phyloP scores from a whole-genome alignment of 768 basidiomycete genomes.

The Amanita exitialis region DNA sequence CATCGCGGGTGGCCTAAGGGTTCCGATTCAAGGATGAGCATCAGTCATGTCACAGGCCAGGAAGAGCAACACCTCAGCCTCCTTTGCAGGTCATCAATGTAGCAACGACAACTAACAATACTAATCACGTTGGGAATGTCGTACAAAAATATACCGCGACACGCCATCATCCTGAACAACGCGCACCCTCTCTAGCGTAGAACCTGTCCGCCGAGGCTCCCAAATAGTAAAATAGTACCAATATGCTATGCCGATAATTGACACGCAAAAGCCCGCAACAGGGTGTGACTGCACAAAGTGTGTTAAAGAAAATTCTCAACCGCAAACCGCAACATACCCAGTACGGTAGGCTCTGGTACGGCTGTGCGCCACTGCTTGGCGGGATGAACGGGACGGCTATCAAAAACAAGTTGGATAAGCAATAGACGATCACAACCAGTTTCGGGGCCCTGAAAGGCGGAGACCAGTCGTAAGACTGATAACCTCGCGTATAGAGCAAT shows the following conservation, averaged over 20 bases:
- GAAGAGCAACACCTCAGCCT: no score
- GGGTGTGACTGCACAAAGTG: slow-evolving; percentile 32
- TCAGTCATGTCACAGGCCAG: no score
- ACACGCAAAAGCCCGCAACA: slow-evolving; percentile 34
- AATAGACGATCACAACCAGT: slow-evolving; percentile 40
- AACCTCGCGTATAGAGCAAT: slow-evolving; percentile 41
- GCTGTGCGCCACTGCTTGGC: slow-evolving; percentile 36
- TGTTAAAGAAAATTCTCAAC: background rate
- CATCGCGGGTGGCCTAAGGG: no score
- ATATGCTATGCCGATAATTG: slow-evolving; percentile 39
- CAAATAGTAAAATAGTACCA: slow-evolving; percentile 46
- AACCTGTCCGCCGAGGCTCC: slow-evolving; percentile 38
- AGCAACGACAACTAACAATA: background rate
- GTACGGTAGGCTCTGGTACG: slow-evolving; percentile 55
- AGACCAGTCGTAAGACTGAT: slow-evolving; percentile 39
- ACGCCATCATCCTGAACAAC: background rate
- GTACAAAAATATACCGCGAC: background rate
- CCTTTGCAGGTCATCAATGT: no score
- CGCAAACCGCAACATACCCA: slow-evolving; percentile 35
- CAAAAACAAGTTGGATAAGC: slow-evolving; percentile 57
- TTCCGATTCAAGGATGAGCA: no score
- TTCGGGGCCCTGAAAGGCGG: slow-evolving; percentile 57
- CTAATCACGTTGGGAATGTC: background rate
- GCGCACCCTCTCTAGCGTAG: slow-evolving; percentile 33
- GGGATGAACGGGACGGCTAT: slow-evolving; percentile 52